Evolutionary conservation across 176 grass and related monocot species (phyloP), one percentile per base, ranked within the genome.

Genomic region (Zoysia japonica): DNA sequence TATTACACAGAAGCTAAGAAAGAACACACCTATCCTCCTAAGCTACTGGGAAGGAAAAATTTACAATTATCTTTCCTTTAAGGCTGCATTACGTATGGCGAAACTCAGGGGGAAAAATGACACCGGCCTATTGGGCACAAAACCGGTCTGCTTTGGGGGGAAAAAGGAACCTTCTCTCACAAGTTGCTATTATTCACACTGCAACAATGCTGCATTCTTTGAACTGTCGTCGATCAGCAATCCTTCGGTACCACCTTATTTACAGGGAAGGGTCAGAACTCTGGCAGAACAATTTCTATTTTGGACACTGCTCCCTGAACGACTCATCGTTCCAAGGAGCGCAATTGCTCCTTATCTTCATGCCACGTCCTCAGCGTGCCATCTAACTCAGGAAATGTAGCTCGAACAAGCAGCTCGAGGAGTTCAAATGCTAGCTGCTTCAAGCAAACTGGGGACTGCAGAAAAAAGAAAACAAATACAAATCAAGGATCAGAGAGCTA

Each of bases 361-460:
- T 96, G 96, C 82, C 82, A 89, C 68, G 88, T 86, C 72, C 77
- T 89, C 57, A 99, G 69, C 50, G 84, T 77, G 59, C 35, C 88
- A 76, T 94, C 88, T 66, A 99, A 70, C 79, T 99, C 96, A n/a
- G 96, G 96, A 65, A 99, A 99, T 43, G 82, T 50, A 2, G 86
- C 68, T 56, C 94, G 86, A 79, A 89, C 70, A 53, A 99, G 86
- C 47, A 99, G 84, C 88, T 99, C 92, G 51, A 99, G 68, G 70
- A 99, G 86, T 80, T 95, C 96, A 56, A 90, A 87, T 10, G 96
- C 85, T 73, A 99, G 84, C 78, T 93, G 90, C 88, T 93, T 99
- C 74, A 99, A 86, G 67, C 96, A 99, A 82, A 99, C 79, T 13
- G 90, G 82, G 39, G 96, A 99, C 96, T 99, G 96, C 53, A 99